These are phyloP conservation scores for Phytophthora capsici DNA, from an alignment of 352 stramenopile genomes.

Conservation along the genomic window DNA sequence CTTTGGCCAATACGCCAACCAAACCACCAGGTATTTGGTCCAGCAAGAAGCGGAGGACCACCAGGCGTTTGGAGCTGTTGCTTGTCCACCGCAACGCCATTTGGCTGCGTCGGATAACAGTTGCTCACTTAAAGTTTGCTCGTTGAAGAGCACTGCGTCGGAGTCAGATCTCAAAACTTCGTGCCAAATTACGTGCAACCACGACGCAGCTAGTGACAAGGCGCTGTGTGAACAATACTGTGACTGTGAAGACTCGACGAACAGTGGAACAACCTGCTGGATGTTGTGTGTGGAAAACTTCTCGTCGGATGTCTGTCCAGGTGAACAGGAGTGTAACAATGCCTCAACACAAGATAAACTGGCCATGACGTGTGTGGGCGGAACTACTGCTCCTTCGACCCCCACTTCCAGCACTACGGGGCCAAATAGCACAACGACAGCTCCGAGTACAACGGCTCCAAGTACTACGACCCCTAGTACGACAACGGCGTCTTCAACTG, in stretches of 20 bases:
- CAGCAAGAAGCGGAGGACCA: conserved; percentile 39
- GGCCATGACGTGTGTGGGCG: conserved; percentile 52
- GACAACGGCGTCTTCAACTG: conserved; percentile 1
- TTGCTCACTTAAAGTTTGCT: conserved; percentile 53
- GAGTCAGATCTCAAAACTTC: conserved; percentile 41
- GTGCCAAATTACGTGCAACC: conserved; percentile 68
- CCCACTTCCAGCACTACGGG: conserved; percentile 7
- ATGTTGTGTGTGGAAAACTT: conserved; percentile 69
- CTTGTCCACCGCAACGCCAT: conserved; percentile 50
- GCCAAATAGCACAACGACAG: conserved; percentile 2
- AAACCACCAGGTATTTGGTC: conserved; percentile 59
- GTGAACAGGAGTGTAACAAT: conserved; percentile 57
- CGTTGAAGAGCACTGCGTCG: conserved; percentile 39
- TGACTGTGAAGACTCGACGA: conserved; percentile 43
- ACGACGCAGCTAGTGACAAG: conserved; percentile 44
- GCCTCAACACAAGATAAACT: conserved; percentile 39
- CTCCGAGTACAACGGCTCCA: conserved; percentile 9
- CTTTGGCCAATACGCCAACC: conserved; percentile 61
- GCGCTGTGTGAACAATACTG: conserved; percentile 49
- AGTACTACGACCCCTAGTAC: conserved; percentile 10
- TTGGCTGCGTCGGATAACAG: conserved; percentile 58
- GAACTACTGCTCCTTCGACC: conserved; percentile 33
- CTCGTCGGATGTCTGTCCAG: conserved; percentile 44
- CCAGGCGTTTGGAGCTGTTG: conserved; percentile 49
- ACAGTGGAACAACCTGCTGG: conserved; percentile 50